phyloP scores from a whole-genome alignment of 805 yeast genomes.

The Kuraishia borneana region DNA sequence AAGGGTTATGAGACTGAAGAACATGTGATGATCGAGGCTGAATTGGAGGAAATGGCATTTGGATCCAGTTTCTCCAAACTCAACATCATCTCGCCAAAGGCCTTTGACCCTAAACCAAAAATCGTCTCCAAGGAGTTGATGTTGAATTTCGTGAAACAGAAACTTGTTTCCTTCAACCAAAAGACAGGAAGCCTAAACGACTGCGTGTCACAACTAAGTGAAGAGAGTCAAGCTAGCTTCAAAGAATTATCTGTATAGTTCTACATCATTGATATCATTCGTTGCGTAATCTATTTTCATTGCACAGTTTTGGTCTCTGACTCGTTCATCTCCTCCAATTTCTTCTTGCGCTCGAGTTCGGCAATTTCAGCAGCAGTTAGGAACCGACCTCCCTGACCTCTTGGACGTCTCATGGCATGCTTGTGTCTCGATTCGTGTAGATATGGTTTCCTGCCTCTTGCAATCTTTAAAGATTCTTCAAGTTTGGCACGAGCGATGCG shows the following conservation, averaged over 20 bases:
- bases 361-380: conserved; percentile 90
- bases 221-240: conserved; percentile 1
- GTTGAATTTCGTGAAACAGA: conserved; percentile 19
- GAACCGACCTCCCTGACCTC: conserved; percentile 98
- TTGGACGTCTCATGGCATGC: conserved; percentile 98
- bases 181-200: background rate
- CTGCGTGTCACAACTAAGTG: conserved; percentile 1
- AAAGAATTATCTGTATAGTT: background rate
- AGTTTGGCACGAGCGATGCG: conserved; percentile 88
- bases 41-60: conserved; percentile 27
- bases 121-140: conserved; percentile 22
- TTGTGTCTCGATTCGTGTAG: conserved; percentile 95
- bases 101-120: conserved; percentile 61
- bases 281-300: too few species aligned
- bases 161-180: conserved; percentile 2
- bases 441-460: conserved; percentile 87
- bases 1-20: conserved; percentile 17
- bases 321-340: conserved; percentile 14
- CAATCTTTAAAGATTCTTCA: conserved; percentile 79
- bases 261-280: too few species aligned
- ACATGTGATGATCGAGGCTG: conserved; percentile 8
- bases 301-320: too few species aligned
- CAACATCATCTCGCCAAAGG: conserved; percentile 44
- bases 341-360: conserved; percentile 39
- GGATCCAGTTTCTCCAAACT: conserved; percentile 80